Base-by-base conservation (phyloP, 768 basidiomycete genomes). In the Pulveroboletus sp. region DNA sequence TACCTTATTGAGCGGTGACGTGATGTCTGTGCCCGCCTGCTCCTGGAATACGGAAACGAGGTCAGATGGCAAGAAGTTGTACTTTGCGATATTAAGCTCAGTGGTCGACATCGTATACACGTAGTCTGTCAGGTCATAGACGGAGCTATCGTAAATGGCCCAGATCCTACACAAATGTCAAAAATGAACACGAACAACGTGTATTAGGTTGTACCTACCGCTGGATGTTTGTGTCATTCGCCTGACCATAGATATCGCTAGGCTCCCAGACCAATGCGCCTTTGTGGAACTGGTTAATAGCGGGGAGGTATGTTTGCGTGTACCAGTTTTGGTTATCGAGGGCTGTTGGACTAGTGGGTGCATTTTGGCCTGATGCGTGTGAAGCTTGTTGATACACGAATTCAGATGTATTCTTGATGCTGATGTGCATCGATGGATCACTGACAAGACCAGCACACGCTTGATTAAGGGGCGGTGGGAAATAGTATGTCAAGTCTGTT, bases 51-150 rank as follows among this genome's bases (percentile, higher is more conserved):
- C 61, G 31, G 69, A 57, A 7, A 78, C 74, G 42, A 88, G 62
- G 48, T 64, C 58, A 11, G 60, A 38, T 52, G 83, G 72, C 21
- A 88, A 56, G 71, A 84, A 88, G 17, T 61, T 39, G 69, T 79
- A 85, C 47, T 71, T 58, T 6, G 73, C 61, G 32, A 70, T 63
- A 18, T 71, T 71, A 43, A 68, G 70, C 39, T 69, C 70, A 49
- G 76, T 75, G 35, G 68, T 69, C n/a, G 63, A 55, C 57, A 77
- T 59, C 0, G 85, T 86, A 59, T 79, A 75, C 56, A 86, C 71
- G 62, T 88, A 88, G 65, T 86, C 81, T 10, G 80, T 78, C 30
- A 86, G 59, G 57, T 86, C 84, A 64, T 81, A 88, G 30, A 88
- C 65, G 30, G 65, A 65, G 49, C 69, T 69, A 12, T 85, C 68